phyloP scores from a whole-genome alignment of 176 grass and related monocot genomes.

The Triticum aestivum region IWGSC_CS_RefSeq_v2.1 NC_057797.1:721820406-721820905 shows the following conservation, averaged over 20 bases:
- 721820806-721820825: slow-evolving; percentile 64
- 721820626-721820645: neutral
- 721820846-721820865: slow-evolving; percentile 68
- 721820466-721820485: slow-evolving; percentile 75
- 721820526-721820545: neutral
- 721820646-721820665: neutral
- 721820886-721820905: slow-evolving; percentile 79
- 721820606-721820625: neutral
- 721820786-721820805: slow-evolving; percentile 70
- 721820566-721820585: slow-evolving; percentile 11
- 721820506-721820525: neutral
- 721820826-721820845: slow-evolving; percentile 47
- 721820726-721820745: slow-evolving; percentile 82
- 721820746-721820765: slow-evolving; percentile 52
- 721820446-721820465: slow-evolving; percentile 89
- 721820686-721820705: neutral
- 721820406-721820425: slow-evolving; percentile 65
- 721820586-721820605: neutral
- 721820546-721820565: slow-evolving; percentile 8
- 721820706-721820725: slow-evolving; percentile 32
- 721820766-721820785: slow-evolving; percentile 56
- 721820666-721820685: neutral
- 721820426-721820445: slow-evolving; percentile 67
- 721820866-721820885: slow-evolving; percentile 88
- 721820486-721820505: slow-evolving; percentile 84